These are phyloP conservation scores for Ceratobasidium sp. DNA, from an alignment of 1,284 basidiomycete genomes.

Conservation along the genomic window DNA sequence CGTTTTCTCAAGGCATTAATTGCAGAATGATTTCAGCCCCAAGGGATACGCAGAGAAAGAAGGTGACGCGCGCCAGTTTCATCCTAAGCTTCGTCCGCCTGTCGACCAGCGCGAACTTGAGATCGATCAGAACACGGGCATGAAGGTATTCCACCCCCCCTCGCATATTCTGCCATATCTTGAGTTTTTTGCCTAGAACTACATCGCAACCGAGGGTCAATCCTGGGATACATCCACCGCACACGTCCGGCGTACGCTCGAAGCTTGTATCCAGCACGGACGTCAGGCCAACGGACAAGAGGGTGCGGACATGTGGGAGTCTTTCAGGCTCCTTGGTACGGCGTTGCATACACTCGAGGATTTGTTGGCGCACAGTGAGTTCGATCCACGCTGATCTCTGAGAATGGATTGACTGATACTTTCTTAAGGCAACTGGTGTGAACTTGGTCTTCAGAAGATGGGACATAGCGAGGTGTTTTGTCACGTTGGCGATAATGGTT, in stretches of 20 bases:
- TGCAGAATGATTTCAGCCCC: conserved; percentile 46
- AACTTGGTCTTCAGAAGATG: conserved; percentile 77
- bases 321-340: conserved; percentile 74
- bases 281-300: conserved; percentile 68
- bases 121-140: conserved; percentile 83
- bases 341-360: conserved; percentile 82
- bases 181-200: conserved; percentile 58
- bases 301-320: conserved; percentile 77
- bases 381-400: neutral
- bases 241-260: conserved; percentile 76
- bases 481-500: conserved; percentile 83
- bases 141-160: conserved; percentile 69
- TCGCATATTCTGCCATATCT: no score
- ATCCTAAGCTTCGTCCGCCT: conserved; percentile 80
- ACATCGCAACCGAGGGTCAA: conserved; percentile 72
- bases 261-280: conserved; percentile 73
- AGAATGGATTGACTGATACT: neutral
- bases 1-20: neutral
- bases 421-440: conserved; percentile 71
- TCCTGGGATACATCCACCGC: conserved; percentile 86
- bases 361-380: conserved; percentile 77
- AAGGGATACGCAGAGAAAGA: conserved; percentile 81
- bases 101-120: conserved; percentile 80
- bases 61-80: conserved; percentile 74
- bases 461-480: conserved; percentile 83